These are phyloP conservation scores for Macroventuria anomochaeta DNA, from an alignment of 2,329 filamentous ascomycete genomes.

Conservation along the genomic window DNA sequence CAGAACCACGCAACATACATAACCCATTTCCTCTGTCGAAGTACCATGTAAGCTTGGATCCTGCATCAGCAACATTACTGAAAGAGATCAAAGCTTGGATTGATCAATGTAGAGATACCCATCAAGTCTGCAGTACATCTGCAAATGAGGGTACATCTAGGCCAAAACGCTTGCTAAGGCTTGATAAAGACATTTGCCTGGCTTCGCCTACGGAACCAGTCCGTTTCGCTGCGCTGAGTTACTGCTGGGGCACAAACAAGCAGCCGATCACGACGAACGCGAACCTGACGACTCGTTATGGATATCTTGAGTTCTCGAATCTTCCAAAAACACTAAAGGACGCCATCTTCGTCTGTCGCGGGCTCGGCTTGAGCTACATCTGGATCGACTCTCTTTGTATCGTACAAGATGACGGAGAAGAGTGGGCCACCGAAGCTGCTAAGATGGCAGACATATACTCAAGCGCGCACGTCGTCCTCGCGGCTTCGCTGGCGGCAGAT, in stretches of 20 bases:
- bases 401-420: conserved; percentile 23
- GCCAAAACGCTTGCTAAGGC: background rate
- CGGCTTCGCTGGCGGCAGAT: conserved; percentile 5
- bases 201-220: background rate
- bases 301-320: background rate
- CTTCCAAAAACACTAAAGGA: conserved; percentile 9
- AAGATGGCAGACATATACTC: conserved; percentile 26
- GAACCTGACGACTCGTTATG: background rate
- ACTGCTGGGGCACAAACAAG: conserved; percentile 24
- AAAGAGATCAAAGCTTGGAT: background rate
- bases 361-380: conserved; percentile 15
- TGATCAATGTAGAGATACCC: background rate
- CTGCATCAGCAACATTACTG: background rate
- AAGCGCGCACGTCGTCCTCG: conserved; percentile 20
- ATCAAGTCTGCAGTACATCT: background rate
- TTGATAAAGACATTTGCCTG: background rate
- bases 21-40: background rate
- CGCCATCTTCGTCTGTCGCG: conserved; percentile 10
- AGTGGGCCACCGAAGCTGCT: conserved; percentile 23
- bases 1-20: too few species aligned
- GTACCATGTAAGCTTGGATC: background rate
- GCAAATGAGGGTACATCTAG: background rate
- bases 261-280: conserved; percentile 14
- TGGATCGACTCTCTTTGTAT: conserved; percentile 33
- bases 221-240: conserved; percentile 19